phyloP scores from a whole-genome alignment of 2,329 filamentous ascomycete genomes.

The Exophiala sp. region DNA sequence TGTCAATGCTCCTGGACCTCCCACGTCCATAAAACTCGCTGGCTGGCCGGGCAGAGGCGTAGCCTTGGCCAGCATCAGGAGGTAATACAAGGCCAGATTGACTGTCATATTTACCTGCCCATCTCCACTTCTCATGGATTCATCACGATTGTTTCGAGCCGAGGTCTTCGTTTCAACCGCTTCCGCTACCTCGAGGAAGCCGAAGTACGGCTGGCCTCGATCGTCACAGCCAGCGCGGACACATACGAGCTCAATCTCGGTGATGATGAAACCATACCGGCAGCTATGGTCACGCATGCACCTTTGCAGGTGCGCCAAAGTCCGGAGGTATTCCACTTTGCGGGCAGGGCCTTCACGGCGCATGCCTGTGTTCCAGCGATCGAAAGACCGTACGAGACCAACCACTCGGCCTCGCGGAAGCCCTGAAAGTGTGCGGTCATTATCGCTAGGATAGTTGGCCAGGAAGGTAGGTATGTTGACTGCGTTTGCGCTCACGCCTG shows the following conservation, averaged over 20 bases:
- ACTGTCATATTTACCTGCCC: slow-evolving; percentile 47
- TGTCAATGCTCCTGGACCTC: slow-evolving; percentile 52
- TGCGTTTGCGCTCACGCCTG: slow-evolving; percentile 34
- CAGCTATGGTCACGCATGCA: slow-evolving; percentile 91
- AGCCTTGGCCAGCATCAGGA: slow-evolving; percentile 61
- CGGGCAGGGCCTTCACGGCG: slow-evolving; percentile 76
- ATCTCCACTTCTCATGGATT: slow-evolving; percentile 4
- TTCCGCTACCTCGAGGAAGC: slow-evolving; percentile 70
- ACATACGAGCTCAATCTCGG: slow-evolving; percentile 88
- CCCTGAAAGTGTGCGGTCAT: slow-evolving; percentile 44
- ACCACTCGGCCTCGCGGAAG: slow-evolving; percentile 59
- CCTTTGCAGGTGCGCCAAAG: slow-evolving; percentile 77
- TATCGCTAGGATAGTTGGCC: slow-evolving; percentile 50
- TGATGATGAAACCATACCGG: slow-evolving; percentile 93
- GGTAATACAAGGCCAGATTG: slow-evolving; percentile 56
- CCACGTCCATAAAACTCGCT: slow-evolving; percentile 56
- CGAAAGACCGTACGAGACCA: slow-evolving; percentile 83
- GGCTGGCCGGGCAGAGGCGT: slow-evolving; percentile 52
- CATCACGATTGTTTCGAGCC: slow-evolving; percentile 20
- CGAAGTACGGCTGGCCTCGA: slow-evolving; percentile 69
- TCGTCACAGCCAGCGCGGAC: slow-evolving; percentile 69
- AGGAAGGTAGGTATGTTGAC: slow-evolving; percentile 48
- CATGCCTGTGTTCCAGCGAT: slow-evolving; percentile 94
- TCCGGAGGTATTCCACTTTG: slow-evolving; percentile 81
- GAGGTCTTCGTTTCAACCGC: slow-evolving; percentile 50